Conservation (phyloP, 2,329 filamentous ascomycete genomes). For the Hypocreales sp. region DNA sequence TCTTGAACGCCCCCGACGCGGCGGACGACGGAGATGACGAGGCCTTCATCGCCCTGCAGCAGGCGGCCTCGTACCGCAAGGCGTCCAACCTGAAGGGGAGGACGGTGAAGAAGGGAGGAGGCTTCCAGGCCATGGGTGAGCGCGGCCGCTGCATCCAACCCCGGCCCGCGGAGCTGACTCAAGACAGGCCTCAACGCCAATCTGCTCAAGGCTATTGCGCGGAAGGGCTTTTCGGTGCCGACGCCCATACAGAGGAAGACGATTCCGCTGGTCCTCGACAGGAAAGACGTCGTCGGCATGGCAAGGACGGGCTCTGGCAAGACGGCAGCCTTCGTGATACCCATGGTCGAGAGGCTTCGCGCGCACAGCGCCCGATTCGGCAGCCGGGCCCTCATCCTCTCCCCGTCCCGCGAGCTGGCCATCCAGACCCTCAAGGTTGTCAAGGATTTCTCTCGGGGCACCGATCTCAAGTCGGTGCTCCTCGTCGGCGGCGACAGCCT, state of each 20-base stretch:
- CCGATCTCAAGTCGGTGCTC: slow-evolving; percentile 78
- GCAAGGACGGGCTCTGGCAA: slow-evolving; percentile 97
- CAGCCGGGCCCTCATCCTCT: slow-evolving; percentile 73
- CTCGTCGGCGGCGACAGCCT: slow-evolving; percentile 90
- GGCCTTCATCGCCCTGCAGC: slow-evolving; percentile 78
- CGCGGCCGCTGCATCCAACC: no score
- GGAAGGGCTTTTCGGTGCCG: slow-evolving; percentile 90
- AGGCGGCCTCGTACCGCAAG: slow-evolving; percentile 80
- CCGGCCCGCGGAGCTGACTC: no score
- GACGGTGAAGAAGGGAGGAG: slow-evolving; percentile 85
- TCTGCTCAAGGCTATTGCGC: slow-evolving; percentile 76
- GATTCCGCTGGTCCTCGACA: slow-evolving; percentile 78
- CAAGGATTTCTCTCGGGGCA: slow-evolving; percentile 82
- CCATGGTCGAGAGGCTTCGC: slow-evolving; percentile 91
- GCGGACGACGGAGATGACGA: slow-evolving; percentile 56
- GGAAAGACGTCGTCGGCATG: slow-evolving; percentile 97
- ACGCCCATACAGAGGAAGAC: slow-evolving; percentile 97
- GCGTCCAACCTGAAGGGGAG: slow-evolving; percentile 67
- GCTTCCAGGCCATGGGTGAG: slow-evolving; percentile 86
- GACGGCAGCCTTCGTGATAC: slow-evolving; percentile 94
- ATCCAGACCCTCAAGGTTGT: slow-evolving; percentile 93
- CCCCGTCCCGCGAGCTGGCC: slow-evolving; percentile 84
- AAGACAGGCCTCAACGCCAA: slow-evolving; percentile 55
- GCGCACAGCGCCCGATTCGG: slow-evolving; percentile 78
- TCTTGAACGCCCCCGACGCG: slow-evolving; percentile 34